These are phyloP conservation scores for Aspergillus pseudoglaucus DNA, from an alignment of 2,329 filamentous ascomycete genomes.

Conservation along the genomic window DNA sequence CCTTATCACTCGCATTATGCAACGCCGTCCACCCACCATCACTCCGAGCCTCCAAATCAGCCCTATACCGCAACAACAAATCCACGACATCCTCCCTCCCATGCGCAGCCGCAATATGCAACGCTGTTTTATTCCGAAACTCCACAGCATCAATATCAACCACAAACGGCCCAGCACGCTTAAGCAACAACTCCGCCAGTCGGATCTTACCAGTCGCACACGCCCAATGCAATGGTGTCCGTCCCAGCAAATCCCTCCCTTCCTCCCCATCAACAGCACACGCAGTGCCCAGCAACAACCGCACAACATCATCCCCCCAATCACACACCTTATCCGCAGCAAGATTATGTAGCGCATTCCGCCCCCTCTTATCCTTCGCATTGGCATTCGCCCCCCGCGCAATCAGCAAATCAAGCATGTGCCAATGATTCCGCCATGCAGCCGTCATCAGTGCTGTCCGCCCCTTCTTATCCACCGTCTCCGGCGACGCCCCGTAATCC, in stretches of 20 bases:
- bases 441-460: constrained; percentile 40
- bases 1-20: constrained; percentile 49
- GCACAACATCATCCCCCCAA: constrained; percentile 42
- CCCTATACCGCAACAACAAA: constrained; percentile 39
- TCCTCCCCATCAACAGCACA: constrained; percentile 36
- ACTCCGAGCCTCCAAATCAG: constrained; percentile 42
- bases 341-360: constrained; percentile 37
- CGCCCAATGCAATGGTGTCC: constrained; percentile 54
- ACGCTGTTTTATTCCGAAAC: constrained; percentile 37
- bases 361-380: constrained; percentile 22
- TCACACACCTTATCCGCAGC: constrained; percentile 42
- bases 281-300: constrained; percentile 32
- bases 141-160: constrained; percentile 41
- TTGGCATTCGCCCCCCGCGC: constrained; percentile 30
- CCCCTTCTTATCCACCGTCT: constrained; percentile 40
- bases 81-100: constrained; percentile 32
- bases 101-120: constrained; percentile 46
- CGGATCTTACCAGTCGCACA: constrained; percentile 50
- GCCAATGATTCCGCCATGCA: constrained; percentile 37
- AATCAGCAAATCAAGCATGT: constrained; percentile 34
- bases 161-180: constrained; percentile 21
- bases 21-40: constrained; percentile 49
- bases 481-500: constrained; percentile 26
- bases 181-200: constrained; percentile 45
- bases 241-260: constrained; percentile 40